These are phyloP conservation scores for Leccinum uliginosum DNA, from an alignment of 768 basidiomycete genomes.

Conservation along the genomic window DNA sequence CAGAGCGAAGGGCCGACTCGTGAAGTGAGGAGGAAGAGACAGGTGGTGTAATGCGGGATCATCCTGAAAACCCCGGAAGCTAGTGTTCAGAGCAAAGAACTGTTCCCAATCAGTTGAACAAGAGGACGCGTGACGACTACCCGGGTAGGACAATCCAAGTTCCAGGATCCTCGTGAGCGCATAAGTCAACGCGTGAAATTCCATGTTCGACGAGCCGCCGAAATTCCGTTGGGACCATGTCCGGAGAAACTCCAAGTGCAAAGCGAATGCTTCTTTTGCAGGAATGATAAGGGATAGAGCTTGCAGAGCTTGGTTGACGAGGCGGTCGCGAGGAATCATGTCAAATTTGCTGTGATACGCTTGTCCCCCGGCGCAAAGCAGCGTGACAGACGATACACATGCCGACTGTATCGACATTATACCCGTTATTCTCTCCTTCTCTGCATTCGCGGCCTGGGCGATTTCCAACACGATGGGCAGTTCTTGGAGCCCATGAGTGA, in stretches of 20 bases:
- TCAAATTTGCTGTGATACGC: constrained; percentile 47
- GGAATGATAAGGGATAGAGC: constrained; percentile 62
- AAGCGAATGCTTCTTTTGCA: constrained; percentile 45
- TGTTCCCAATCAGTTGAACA: constrained; percentile 43
- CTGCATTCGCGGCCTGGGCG: constrained; percentile 9
- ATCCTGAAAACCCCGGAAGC: constrained; percentile 48
- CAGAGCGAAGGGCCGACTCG: constrained; percentile 26
- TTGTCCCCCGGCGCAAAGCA: constrained; percentile 51
- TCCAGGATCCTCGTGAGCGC: constrained; percentile 50
- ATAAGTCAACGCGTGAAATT: constrained; percentile 53
- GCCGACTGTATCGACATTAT: constrained; percentile 46
- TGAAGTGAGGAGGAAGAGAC: constrained; percentile 29
- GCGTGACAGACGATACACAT: constrained; percentile 46
- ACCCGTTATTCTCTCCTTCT: constrained; percentile 16
- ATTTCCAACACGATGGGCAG: constrained; percentile 35
- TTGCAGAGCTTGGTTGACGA: constrained; percentile 58
- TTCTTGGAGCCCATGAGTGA: constrained; percentile 58
- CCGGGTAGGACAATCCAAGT: constrained; percentile 27
- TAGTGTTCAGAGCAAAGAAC: constrained; percentile 39
- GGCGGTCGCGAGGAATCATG: constrained; percentile 47
- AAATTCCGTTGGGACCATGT: constrained; percentile 50
- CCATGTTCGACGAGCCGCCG: constrained; percentile 40
- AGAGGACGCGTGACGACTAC: constrained; percentile 10
- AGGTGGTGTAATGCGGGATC: constrained; percentile 55
- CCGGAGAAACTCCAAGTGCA: constrained; percentile 54